phyloP scores from a whole-genome alignment of 352 stramenopile species.

The Halophytophthora batemanensis region DNA sequence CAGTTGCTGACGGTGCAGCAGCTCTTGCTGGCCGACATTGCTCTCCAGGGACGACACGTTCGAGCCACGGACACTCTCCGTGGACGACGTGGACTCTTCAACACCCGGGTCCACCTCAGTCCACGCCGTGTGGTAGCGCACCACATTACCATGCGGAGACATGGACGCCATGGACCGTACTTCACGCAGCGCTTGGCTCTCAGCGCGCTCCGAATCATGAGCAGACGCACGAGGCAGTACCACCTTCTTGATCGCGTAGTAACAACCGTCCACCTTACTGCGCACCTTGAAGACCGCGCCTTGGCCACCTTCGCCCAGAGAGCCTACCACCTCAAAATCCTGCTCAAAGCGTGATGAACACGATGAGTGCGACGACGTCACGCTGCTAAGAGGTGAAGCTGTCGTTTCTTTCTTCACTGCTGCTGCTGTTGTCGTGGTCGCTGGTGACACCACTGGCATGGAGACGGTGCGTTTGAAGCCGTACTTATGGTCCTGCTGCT shows the following conservation, averaged over 20 bases:
- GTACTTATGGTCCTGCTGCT: constrained; percentile 5
- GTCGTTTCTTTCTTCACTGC: constrained; percentile 7
- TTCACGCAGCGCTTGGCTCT: constrained; percentile 65
- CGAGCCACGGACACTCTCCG: constrained; percentile 35
- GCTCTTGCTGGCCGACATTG: constrained; percentile 11
- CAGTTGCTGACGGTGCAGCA: constrained; percentile 29
- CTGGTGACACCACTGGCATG: constrained; percentile 2
- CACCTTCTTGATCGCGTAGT: constrained; percentile 82
- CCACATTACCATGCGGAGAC: constrained; percentile 64
- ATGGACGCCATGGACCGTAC: constrained; percentile 75
- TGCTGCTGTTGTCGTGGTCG: constrained; percentile 12
- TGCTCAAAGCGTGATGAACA: constrained; percentile 56
- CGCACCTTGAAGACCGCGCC: constrained; percentile 73
- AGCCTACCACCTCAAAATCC: constrained; percentile 67
- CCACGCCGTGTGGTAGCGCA: constrained; percentile 81
- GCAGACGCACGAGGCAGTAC: constrained; percentile 39
- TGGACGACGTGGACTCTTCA: constrained; percentile 25
- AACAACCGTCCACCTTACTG: constrained; percentile 65
- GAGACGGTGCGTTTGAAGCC: constrained; percentile 25
- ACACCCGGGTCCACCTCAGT: constrained; percentile 48
- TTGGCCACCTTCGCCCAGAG: constrained; percentile 69
- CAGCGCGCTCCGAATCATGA: constrained; percentile 35
- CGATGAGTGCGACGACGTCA: constrained; percentile 4
- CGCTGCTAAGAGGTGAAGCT: background rate
- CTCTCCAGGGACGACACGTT: constrained; percentile 27